phyloP scores from a whole-genome alignment of 2,329 filamentous ascomycete genomes.

The Colletotrichum abscissum region DNA sequence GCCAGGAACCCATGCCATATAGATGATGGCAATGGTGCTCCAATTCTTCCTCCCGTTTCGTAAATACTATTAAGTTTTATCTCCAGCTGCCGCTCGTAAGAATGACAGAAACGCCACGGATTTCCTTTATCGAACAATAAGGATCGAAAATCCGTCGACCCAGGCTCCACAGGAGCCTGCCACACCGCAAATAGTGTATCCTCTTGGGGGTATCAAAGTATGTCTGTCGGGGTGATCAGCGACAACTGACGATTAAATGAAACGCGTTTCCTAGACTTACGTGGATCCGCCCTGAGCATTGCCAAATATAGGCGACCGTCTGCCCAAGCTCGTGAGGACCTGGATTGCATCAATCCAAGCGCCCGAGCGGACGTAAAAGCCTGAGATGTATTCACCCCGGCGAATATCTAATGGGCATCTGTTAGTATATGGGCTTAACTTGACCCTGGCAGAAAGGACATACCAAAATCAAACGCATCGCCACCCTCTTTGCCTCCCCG shows the following conservation, averaged over 20 bases:
- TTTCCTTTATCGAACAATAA: slow-evolving; percentile 57
- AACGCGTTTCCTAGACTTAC: slow-evolving; percentile 66
- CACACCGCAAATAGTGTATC: slow-evolving; percentile 89
- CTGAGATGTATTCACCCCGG: slow-evolving; percentile 86
- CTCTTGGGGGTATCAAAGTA: slow-evolving; percentile 87
- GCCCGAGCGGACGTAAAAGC: slow-evolving; percentile 85
- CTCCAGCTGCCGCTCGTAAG: no score
- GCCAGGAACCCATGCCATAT: background rate
- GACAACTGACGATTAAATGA: slow-evolving; percentile 28
- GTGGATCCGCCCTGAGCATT: slow-evolving; percentile 82
- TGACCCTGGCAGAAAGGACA: slow-evolving; percentile 42
- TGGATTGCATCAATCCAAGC: slow-evolving; percentile 90
- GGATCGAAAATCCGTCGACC: slow-evolving; percentile 87
- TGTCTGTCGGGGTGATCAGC: slow-evolving; percentile 65
- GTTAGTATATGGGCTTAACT: slow-evolving; percentile 36
- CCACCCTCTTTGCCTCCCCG: slow-evolving; percentile 76
- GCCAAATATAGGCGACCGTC: slow-evolving; percentile 87
- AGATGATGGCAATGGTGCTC: background rate
- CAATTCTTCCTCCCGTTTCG: background rate
- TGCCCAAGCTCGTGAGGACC: slow-evolving; percentile 88
- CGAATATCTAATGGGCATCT: slow-evolving; percentile 72
- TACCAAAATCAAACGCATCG: slow-evolving; percentile 82
- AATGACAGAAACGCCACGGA: background rate
- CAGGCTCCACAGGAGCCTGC: slow-evolving; percentile 83
- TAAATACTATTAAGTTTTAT: background rate